Evolutionary conservation across 2,329 filamentous ascomycete species (phyloP).

Genomic region (Alternaria tenuissima): DNA sequence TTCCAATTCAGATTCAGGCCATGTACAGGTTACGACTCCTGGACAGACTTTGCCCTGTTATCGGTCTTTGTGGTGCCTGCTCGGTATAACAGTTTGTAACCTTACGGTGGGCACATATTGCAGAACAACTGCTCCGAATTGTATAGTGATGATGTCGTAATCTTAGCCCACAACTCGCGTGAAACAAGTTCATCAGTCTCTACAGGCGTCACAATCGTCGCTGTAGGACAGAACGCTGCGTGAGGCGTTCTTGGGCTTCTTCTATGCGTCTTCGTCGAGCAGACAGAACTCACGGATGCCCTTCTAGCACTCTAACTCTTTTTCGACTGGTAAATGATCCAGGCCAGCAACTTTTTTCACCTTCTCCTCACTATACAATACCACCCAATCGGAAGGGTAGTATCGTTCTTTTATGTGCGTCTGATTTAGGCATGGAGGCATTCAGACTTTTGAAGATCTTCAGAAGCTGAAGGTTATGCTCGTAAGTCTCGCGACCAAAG

Average conservation of each 20-base stretch:
- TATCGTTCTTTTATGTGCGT: slow-evolving; percentile 23
- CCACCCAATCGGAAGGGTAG: slow-evolving; percentile 44
- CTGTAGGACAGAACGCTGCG: too few species aligned
- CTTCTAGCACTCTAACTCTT: slow-evolving; percentile 34
- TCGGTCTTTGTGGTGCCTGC: too few species aligned
- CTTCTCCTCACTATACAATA: slow-evolving; percentile 33
- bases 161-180: too few species aligned
- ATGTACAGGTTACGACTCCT: background rate
- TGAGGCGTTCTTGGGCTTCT: too few species aligned
- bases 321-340: slow-evolving; percentile 35
- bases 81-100: too few species aligned
- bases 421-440: slow-evolving; percentile 27
- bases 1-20: background rate
- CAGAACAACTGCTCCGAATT: too few species aligned
- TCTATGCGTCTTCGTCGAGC: too few species aligned
- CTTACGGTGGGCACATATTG: too few species aligned
- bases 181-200: too few species aligned
- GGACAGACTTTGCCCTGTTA: background rate
- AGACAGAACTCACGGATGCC: slow-evolving; percentile 34
- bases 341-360: slow-evolving; percentile 39
- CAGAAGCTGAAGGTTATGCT: slow-evolving; percentile 46
- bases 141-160: too few species aligned
- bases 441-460: slow-evolving; percentile 35
- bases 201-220: too few species aligned
- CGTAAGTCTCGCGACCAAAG: slow-evolving; percentile 53